Base-by-base conservation (phyloP, 2,329 filamentous ascomycete species). In the Diaporthe aspalathi region DNA sequence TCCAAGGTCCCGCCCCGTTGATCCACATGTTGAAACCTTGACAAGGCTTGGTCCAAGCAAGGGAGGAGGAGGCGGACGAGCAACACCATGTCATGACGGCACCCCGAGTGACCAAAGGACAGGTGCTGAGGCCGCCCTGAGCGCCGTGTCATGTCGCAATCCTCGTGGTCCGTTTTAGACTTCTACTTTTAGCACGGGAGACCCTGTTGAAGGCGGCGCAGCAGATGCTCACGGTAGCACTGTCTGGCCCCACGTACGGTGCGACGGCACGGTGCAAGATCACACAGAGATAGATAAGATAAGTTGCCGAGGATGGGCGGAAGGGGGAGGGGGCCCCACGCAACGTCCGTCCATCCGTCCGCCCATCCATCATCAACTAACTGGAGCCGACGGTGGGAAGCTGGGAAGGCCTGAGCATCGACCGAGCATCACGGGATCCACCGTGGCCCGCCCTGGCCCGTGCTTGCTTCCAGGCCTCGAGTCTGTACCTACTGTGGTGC, bases 261-360 rank as follows among this genome's bases (percentile, higher is more conserved):
- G 50, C 38, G 32, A 50, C 38, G 24, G 32, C n/a, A 35, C 49
- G 67, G 49, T 70, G 54, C 24, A 43, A 49, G 43, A 49, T 63
- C 43, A 24, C 60, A 24, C 60, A 24, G 27, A 50, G 60, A 50
- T 60, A 60, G 67, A 68, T 68, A 68, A 68, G 67, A 68, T 68
- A 68, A 68, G 67, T 68, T 68, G 67, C 67, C 67, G 67, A 68
- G 22, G 67, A 60, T 40, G 67, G 67, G 11, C 11, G 35, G 35
- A 12, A 2, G 49, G 62, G 27, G 20, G 45, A 45, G 45, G 32
- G 32, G 32, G 32, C 32, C 45, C 43, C 43, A 38, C 43, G 12
- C 5, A 38, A 5, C 35, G 35, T 38, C 35, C 32, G 53, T 38
- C 32, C 49, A 35, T n/a, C 52, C 56, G 32, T 52, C 45, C 24